Evolutionary conservation across 352 stramenopile species (phyloP), one percentile per base, ranked within the genome.

Genomic region (Phytophthora aleatoria): DNA sequence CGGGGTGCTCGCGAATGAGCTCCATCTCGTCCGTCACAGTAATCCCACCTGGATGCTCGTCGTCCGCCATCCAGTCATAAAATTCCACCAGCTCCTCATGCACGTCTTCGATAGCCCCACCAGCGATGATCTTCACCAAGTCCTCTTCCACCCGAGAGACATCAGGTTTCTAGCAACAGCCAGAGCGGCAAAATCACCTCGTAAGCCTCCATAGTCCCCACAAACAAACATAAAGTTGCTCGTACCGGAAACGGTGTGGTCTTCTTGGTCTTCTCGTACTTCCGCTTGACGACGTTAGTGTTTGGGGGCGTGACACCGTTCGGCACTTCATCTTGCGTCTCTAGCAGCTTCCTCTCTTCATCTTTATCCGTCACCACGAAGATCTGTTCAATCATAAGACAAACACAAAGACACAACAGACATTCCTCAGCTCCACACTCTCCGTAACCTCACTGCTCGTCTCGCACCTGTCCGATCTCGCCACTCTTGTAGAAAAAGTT

Each of bases 401-500:
- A 50, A 51, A 54, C 27, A 12, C 30, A 57, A 1, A 28, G 33
- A 39, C 38, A 50, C 20, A 5, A 6, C 20, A 20, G 20, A n/a
- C 28, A 35, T n/a, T 41, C 12, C 7, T 50, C 5, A 35, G 16
- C 11, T 33, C 12, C 13, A 27, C 26, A 42, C 20, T 16, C 12
- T 8, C 7, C 15, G 43, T 28, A 49, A 42, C 13, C 12, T 41
- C 7, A 27, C 24, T 35, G 28, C 7, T 30, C 35, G 16, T 8
- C 24, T 7, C 26, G 9, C 35, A 91, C 85, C 72, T 95, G 87
- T 52, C 87, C 87, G 38, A 96, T 94, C 57, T 96, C 87, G 39
- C 85, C 84, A 45, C 85, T 94, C 55, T 96, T 96, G 76, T 96
- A 96, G 39, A 94, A 91, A 35, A 94, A 87, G 36, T 91, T 92